Percentiles rank a stretch among this genome's conserved stretches.
phyloP scores from a whole-genome alignment of 768 basidiomycete species.

The Termitomyces heimii region DNA sequence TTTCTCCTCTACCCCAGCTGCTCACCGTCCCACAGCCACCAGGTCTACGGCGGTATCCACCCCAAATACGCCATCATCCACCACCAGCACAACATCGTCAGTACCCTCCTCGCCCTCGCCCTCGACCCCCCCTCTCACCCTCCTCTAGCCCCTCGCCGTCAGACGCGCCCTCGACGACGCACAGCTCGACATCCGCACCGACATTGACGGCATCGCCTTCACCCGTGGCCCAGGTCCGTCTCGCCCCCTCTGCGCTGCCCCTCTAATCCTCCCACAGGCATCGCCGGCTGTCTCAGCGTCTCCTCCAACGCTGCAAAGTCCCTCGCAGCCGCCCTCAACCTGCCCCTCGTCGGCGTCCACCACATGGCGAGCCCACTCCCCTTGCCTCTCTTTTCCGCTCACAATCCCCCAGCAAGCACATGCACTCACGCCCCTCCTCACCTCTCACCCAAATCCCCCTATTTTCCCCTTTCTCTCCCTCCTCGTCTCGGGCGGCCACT shows the following conservation, averaged over 20 bases:
- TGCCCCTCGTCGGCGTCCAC: constrained; percentile 86
- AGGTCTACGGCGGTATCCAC: constrained; percentile 66
- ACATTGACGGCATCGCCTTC: constrained; percentile 86
- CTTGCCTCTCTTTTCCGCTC: neutral
- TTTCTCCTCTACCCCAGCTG: constrained; percentile 1
- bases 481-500: constrained; percentile 93
- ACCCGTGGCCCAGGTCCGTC: constrained; percentile 63
- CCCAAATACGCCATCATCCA: constrained; percentile 70
- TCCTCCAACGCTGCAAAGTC: constrained; percentile 81
- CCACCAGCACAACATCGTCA: constrained; percentile 77
- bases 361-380: constrained; percentile 70
- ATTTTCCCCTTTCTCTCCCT: constrained; percentile 84
- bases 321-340: constrained; percentile 68
- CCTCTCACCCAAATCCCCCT: constrained; percentile 42
- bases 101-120: neutral
- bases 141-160: constrained; percentile 65
- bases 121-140: neutral
- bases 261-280: constrained; percentile 33
- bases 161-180: constrained; percentile 63
- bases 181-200: constrained; percentile 39
- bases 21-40: constrained; percentile 36
- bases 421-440: constrained; percentile 75
- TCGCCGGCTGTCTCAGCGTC: constrained; percentile 75
- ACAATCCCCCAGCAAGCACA: constrained; percentile 73
- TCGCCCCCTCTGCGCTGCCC: too few species aligned